Conservation (phyloP, 495 filamentous ascomycete species). For the Tricharina praecox region DNA sequence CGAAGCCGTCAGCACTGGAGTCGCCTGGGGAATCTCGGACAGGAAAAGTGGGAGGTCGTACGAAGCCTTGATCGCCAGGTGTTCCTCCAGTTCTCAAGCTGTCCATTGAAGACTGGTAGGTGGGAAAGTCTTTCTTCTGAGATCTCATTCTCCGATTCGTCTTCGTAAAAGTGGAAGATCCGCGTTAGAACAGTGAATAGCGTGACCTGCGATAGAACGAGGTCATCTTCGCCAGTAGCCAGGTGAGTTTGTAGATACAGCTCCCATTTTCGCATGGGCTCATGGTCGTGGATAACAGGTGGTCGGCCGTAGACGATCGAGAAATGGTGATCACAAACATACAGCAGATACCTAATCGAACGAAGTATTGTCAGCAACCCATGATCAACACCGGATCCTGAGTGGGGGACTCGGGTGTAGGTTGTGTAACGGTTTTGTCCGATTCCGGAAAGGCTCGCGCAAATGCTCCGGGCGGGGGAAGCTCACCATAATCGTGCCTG, state of each 20-base stretch:
- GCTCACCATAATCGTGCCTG: constrained; percentile 26
- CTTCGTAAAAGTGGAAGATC: constrained; percentile 41
- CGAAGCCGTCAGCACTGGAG: neutral
- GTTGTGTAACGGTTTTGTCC: too few species aligned
- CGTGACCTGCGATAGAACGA: constrained; percentile 40
- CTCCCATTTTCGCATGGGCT: constrained; percentile 37
- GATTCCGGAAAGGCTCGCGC: too few species aligned
- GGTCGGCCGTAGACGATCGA: constrained; percentile 31
- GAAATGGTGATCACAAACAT: constrained; percentile 33
- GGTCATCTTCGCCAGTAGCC: constrained; percentile 36
- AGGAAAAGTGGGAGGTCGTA: too few species aligned
- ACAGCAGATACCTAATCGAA: constrained; percentile 28
- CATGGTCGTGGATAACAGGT: constrained; percentile 35
- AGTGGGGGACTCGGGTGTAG: too few species aligned
- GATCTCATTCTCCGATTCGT: constrained; percentile 37
- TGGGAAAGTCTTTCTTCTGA: constrained; percentile 39
- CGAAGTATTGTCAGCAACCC: too few species aligned
- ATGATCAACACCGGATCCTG: too few species aligned
- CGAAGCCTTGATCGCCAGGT: constrained; percentile 40
- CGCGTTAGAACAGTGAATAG: constrained; percentile 42
- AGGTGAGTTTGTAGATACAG: constrained; percentile 34
- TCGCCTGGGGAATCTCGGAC: constrained; percentile 1
- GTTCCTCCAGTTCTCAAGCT: constrained; percentile 40
- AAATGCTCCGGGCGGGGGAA: neutral
- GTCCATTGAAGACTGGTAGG: constrained; percentile 37